Evolutionary conservation across 139 green algal genomes (phyloP).

Genomic region (Chlamydomonas sp.): DNA sequence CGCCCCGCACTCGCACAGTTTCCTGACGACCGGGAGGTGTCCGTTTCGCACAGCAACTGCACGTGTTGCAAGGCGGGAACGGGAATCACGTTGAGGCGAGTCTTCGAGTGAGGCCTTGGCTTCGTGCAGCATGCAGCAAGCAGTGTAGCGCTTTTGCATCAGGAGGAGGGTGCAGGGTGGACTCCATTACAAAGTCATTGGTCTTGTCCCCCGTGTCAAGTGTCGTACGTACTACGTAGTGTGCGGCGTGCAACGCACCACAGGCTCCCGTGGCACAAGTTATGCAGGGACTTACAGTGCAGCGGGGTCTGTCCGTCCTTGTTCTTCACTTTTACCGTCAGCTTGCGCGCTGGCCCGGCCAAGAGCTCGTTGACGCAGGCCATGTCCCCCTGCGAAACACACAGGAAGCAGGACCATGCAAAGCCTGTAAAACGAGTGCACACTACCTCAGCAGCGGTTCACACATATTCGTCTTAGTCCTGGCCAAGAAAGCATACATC

Average conservation of each 20-base stretch:
- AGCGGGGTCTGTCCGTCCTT: constrained; percentile 39
- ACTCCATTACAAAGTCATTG: too few species aligned
- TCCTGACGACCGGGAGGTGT: constrained; percentile 19
- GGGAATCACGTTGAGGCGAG: too few species aligned
- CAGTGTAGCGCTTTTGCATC: too few species aligned
- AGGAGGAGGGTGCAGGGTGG: too few species aligned
- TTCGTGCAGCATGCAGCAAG: too few species aligned
- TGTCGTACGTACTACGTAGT: too few species aligned
- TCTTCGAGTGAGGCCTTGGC: too few species aligned
- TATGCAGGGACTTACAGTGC: background rate
- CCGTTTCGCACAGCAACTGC: constrained; percentile 27
- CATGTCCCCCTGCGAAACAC: constrained; percentile 19
- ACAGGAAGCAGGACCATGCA: background rate
- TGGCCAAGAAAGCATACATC: background rate
- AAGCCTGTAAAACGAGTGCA: background rate
- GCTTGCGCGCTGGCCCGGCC: constrained; percentile 5
- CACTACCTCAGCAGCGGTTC: background rate
- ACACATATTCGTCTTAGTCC: background rate
- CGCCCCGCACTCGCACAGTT: constrained; percentile 46
- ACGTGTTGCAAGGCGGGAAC: too few species aligned
- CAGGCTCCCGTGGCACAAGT: too few species aligned
- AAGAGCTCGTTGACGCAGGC: constrained; percentile 31
- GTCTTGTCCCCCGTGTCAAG: too few species aligned
- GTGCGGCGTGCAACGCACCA: too few species aligned
- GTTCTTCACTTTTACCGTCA: constrained; percentile 27